Evolutionary conservation across 352 stramenopile species (phyloP), one percentile per base, ranked within the genome.

Genomic region (Pythium volutum): DNA sequence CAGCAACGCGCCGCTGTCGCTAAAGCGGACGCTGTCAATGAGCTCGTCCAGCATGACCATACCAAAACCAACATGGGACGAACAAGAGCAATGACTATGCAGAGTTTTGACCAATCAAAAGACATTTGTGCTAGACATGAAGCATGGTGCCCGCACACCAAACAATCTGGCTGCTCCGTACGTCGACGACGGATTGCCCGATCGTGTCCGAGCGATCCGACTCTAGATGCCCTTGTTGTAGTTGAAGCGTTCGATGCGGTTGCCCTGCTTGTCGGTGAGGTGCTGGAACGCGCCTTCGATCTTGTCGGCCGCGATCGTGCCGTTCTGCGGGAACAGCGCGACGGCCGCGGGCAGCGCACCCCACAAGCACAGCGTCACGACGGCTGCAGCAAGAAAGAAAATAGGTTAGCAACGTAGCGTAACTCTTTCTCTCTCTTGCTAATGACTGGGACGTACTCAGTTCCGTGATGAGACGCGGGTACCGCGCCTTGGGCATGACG

Each of bases 171-270:
- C n/a, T n/a, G n/a, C n/a, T n/a, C n/a, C n/a, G n/a, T n/a, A 36
- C 31, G 3, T 36, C 31, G 31, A 36, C 31, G 31, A n/a, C n/a
- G n/a, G n/a, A n/a, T n/a, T n/a, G n/a, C n/a, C n/a, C n/a, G n/a
- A n/a, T n/a, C n/a, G n/a, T n/a, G n/a, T n/a, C n/a, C n/a, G n/a
- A n/a, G n/a, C n/a, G n/a, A n/a, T n/a, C n/a, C n/a, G n/a, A n/a
- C n/a, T n/a, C 33, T 69, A 93, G 53, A 93, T 89, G 55, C 84
- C 84, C 67, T 93, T 93, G 78, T 93, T 89, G 72, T 93, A 93
- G 47, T 75, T 76, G 61, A 91, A 87, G 36, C 80, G 66, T 29
- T 73, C 69, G 57, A 91, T 75, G 43, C 70, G 79, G 36, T 84
- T 69, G 39, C 78, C 81, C 26, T 80, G 55, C 36, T 76, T 76